Evolutionary conservation across 2,329 filamentous ascomycete genomes (phyloP), one percentile per base, ranked within the genome.

Genomic region (Scorias spongiosa): DNA sequence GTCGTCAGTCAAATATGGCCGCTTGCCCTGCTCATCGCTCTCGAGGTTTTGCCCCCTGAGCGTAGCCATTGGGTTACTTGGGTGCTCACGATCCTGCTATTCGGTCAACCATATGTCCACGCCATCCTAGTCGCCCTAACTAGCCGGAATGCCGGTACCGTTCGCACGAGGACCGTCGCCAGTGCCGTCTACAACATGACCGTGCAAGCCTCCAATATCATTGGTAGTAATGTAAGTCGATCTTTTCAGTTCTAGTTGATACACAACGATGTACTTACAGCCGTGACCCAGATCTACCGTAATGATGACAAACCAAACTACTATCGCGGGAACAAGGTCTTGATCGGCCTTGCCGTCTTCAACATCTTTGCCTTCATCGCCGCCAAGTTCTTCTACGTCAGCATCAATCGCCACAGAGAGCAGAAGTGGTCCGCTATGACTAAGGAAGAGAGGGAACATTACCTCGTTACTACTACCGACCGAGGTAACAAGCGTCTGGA

Each of bases 101-200:
- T 58, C 9, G 62, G 58, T 0, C 59, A 65, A 30, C 64, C 64
- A 0, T 67, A 66, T 43, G 61, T 65, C 40, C 70, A 80, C 52
- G 74, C 76, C 0, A 72, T 80, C 28, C 60, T 76, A 2, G 76
- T 80, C 0, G 75, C 70, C 0, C 72, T 76, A 59, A 77, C 71
- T 1, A 76, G 74, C 2, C 69, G 75, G 42, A 82, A 81, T 53
- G 72, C 75, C 2, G 76, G 78, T 48, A 67, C 71, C 1, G 75
- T 82, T 9, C 67, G 77, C 10, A 75, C 73, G 5, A 65, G 78
- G 6, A 75, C 78, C 1, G 75, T 83, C 1, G 74, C 75, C 0
- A 72, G 75, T 0, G 77, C 75, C 0, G 61, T 76, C n/a, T 81
- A 81, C 58, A 81, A 80, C 53, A 65, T 68, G 48, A 57, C 56